Evolutionary conservation across 202 grass and related monocot genomes (phyloP).

Genomic region (Cymbopogon flexuosus): DNA sequence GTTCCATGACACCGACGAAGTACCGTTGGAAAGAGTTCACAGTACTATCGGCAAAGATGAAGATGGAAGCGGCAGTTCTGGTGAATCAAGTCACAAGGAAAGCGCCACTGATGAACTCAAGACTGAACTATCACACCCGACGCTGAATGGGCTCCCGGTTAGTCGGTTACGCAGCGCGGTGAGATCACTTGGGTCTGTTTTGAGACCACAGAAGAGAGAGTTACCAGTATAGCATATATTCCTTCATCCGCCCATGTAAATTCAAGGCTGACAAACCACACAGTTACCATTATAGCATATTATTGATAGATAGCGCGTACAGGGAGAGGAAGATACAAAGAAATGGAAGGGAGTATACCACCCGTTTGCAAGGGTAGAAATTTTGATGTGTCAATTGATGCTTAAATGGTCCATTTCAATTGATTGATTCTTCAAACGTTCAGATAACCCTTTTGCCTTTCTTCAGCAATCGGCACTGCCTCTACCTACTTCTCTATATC

Average conservation of each 20-base stretch:
- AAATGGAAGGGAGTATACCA: not conserved
- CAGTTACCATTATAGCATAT: not conserved
- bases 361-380: conserved; percentile 23
- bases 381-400: conserved; percentile 10
- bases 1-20: conserved; percentile 32
- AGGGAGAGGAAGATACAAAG: not conserved
- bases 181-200: conserved; percentile 37
- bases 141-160: conserved; percentile 47
- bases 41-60: conserved; percentile 22
- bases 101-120: not conserved
- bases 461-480: no score
- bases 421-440: not conserved
- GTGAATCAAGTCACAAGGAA: conserved; percentile 30
- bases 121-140: conserved; percentile 46
- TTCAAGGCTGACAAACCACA: conserved; percentile 4
- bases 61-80: conserved; percentile 29
- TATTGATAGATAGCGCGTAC: not conserved
- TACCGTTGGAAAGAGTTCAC: conserved; percentile 34
- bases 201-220: conserved; percentile 43
- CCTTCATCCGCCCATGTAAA: not conserved
- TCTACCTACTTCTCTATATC: not conserved
- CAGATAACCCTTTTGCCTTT: no score
- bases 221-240: conserved; percentile 13
- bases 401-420: not conserved
- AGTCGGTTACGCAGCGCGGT: conserved; percentile 36